These are phyloP conservation scores for Kluyveromyces starmeri DNA, from an alignment of 805 yeast genomes.

Conservation along the genomic window DNA sequence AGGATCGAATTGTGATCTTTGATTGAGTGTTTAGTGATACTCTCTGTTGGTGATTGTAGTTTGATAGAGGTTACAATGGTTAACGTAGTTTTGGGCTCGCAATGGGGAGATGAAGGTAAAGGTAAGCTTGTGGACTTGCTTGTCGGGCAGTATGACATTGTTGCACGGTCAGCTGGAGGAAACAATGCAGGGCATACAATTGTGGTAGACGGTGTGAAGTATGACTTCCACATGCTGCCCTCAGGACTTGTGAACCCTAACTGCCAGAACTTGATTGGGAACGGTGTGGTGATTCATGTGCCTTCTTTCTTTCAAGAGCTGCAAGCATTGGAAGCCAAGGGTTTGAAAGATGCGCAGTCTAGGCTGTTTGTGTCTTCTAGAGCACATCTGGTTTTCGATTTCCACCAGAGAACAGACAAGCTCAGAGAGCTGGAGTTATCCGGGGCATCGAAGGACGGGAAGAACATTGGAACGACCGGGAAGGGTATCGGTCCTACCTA, in stretches of 20 bases:
- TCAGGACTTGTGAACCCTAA: slow-evolving; percentile 94
- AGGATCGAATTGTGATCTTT: too few species aligned
- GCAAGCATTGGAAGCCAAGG: slow-evolving; percentile 71
- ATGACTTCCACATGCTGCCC: slow-evolving; percentile 98
- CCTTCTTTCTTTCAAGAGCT: slow-evolving; percentile 90
- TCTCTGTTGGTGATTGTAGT: too few species aligned
- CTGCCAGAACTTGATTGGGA: slow-evolving; percentile 83
- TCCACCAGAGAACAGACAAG: slow-evolving; percentile 96
- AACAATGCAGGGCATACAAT: slow-evolving; percentile 99
- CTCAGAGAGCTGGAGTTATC: slow-evolving; percentile 88
- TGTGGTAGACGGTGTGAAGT: slow-evolving; percentile 79
- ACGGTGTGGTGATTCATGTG: slow-evolving; percentile 93
- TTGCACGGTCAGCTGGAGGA: slow-evolving; percentile 98
- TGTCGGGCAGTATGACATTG: slow-evolving; percentile 91
- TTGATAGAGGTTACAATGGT: too few species aligned
- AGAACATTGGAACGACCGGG: slow-evolving; percentile 96
- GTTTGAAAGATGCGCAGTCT: slow-evolving; percentile 47
- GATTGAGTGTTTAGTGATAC: too few species aligned
- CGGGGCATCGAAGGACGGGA: slow-evolving; percentile 39
- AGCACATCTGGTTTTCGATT: slow-evolving; percentile 94
- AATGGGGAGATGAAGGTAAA: slow-evolving; percentile 99
- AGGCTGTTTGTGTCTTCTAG: slow-evolving; percentile 84
- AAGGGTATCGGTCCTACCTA: slow-evolving; percentile 99
- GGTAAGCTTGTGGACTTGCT: slow-evolving; percentile 93
- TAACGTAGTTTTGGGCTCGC: slow-evolving; percentile 89